Evolutionary conservation across 2,329 filamentous ascomycete species (phyloP).

Genomic region (Fusarium decemcellulare): DNA sequence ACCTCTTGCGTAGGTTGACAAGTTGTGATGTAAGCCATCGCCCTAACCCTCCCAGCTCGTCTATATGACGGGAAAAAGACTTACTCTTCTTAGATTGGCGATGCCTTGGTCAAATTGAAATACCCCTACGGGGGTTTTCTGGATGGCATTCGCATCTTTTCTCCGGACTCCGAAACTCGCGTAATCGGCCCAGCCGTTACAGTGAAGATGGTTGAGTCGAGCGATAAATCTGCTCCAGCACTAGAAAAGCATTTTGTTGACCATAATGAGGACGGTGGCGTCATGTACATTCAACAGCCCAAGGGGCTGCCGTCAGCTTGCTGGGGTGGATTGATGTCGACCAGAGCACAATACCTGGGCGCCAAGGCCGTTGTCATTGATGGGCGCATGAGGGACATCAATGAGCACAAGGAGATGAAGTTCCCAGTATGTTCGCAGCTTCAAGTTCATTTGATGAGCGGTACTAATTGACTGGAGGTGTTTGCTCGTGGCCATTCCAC

Average conservation of each 20-base stretch:
- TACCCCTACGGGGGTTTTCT: constrained; percentile 46
- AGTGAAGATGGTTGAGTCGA: constrained; percentile 48
- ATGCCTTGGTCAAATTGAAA: constrained; percentile 49
- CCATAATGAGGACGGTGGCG: constrained; percentile 36
- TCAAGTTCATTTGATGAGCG: background rate
- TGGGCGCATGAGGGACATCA: constrained; percentile 47
- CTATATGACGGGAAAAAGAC: too few relatives aligned
- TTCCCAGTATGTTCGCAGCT: constrained; percentile 18
- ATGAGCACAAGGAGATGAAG: constrained; percentile 45
- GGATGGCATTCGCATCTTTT: constrained; percentile 44
- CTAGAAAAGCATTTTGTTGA: constrained; percentile 49
- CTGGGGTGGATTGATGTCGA: constrained; percentile 51
- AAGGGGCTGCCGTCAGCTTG: constrained; percentile 45
- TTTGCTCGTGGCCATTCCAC: constrained; percentile 47
- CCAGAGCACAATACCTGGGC: constrained; percentile 45
- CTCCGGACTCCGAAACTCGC: constrained; percentile 29
- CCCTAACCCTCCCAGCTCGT: background rate
- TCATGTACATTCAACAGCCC: constrained; percentile 51
- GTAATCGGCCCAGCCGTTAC: constrained; percentile 48
- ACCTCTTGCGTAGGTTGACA: background rate
- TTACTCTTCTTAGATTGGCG: constrained; percentile 33
- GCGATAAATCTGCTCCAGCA: constrained; percentile 42
- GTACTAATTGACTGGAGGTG: constrained; percentile 30
- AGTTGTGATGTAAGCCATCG: background rate
- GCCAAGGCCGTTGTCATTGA: constrained; percentile 47